A percentile compares a stretch with the other conserved stretches of the same genome.
These are phyloP conservation scores for Lentinus brumalis DNA, from an alignment of 768 basidiomycete genomes.

Conservation along the genomic window DNA sequence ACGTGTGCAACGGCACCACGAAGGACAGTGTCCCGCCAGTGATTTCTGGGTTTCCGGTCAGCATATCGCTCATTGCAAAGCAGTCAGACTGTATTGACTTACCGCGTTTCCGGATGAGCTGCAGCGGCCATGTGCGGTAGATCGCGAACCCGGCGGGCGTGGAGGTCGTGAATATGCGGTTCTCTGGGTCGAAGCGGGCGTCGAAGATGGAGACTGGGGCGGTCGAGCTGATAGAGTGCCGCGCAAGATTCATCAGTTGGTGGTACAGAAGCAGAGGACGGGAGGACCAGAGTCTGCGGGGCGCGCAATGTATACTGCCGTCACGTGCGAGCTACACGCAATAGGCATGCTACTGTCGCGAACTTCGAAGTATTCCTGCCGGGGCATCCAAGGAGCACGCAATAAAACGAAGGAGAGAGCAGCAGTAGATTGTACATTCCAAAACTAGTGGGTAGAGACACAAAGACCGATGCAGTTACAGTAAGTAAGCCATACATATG, in stretches of 20 bases:
- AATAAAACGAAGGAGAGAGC: not conserved
- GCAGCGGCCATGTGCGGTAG: slow-evolving; percentile 74
- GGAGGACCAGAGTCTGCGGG: not conserved
- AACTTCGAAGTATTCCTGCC: not conserved
- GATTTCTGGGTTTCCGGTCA: slow-evolving; percentile 54
- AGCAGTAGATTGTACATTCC: slow-evolving; percentile 10
- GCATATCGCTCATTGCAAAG: slow-evolving; percentile 2
- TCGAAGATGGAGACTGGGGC: slow-evolving; percentile 75
- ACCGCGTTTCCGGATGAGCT: slow-evolving; percentile 83
- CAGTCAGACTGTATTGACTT: slow-evolving; percentile 21
- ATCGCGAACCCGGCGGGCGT: slow-evolving; percentile 84
- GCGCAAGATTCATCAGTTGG: slow-evolving; percentile 78
- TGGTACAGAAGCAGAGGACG: slow-evolving; percentile 18
- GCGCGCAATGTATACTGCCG: slow-evolving; percentile 2
- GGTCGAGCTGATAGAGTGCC: slow-evolving; percentile 80
- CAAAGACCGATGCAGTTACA: slow-evolving; percentile 9
- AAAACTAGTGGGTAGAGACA: slow-evolving; percentile 1
- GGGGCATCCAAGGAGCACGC: not conserved
- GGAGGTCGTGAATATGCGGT: slow-evolving; percentile 75
- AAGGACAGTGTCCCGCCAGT: slow-evolving; percentile 77
- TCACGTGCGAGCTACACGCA: slow-evolving; percentile 15
- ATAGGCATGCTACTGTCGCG: slow-evolving; percentile 5
- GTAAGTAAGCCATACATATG: slow-evolving; percentile 18
- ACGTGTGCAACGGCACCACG: slow-evolving; percentile 76
- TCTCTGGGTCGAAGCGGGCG: slow-evolving; percentile 79